Conservation (phyloP, 177 flowering plant genomes). For the Telopea speciosissima region DNA sequence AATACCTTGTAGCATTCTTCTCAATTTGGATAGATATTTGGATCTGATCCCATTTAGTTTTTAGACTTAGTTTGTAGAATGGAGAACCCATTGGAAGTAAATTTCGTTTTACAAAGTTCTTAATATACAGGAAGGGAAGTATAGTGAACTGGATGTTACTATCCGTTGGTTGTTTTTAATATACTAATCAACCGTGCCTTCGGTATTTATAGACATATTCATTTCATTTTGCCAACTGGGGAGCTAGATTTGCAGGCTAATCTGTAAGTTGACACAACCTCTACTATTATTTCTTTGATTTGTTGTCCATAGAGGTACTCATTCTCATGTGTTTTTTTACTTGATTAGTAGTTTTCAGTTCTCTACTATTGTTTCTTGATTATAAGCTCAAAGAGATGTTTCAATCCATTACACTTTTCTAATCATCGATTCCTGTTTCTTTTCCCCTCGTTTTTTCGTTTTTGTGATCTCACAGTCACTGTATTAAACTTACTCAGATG, state of each 20-base stretch:
- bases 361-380: neutral
- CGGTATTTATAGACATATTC: conserved; percentile 5
- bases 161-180: neutral
- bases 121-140: conserved; percentile 7
- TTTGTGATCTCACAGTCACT: conserved; percentile 3
- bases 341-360: neutral
- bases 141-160: neutral
- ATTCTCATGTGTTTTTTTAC: neutral
- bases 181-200: neutral
- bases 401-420: neutral
- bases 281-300: neutral
- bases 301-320: no score
- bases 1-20: conserved; percentile 32
- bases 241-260: conserved; percentile 7
- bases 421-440: neutral
- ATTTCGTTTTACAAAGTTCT: conserved; percentile 26
- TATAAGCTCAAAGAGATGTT: neutral
- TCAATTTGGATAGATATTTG: conserved; percentile 19
- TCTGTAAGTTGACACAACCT: conserved; percentile 15
- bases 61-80: conserved; percentile 17
- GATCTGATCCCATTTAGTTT: conserved; percentile 16
- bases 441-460: neutral
- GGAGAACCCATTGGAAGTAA: conserved; percentile 23
- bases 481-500: conserved; percentile 5
- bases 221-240: conserved; percentile 4